Base-by-base conservation (phyloP, 257 asterid genomes). In the Thymus mandschuricus region DNA sequence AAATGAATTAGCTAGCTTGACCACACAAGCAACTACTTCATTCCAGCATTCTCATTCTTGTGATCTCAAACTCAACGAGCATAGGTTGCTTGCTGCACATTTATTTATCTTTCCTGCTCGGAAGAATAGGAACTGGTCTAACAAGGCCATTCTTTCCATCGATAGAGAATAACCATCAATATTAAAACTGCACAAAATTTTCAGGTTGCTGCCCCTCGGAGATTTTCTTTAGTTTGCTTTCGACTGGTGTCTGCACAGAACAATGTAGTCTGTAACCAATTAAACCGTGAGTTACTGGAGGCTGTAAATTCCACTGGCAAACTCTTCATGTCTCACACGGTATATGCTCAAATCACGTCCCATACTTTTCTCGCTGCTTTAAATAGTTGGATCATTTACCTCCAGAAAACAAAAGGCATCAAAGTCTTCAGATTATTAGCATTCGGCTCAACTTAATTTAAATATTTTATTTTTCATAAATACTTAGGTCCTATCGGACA, bases 281-380 rank as follows among this genome's bases (percentile, higher is more conserved):
- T 89, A 82, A 94, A 89, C 84, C 86, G 64, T 28, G 86, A 86
- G 69, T 77, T 94, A 46, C 72, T 94, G 69, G 98, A 91, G 62
- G 86, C 90, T 49, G 95, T 83, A 8, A 94, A 91, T 83, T 84
- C 96, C 29, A 81, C 95, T 2, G 99, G 99, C 46, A 85, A 82
- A 76, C 74, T 94, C 70, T 91, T 80, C 85, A 89, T 94, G 60
- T 85, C 96, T 66, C 99, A 93, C 89, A 93, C 98, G 12, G 98
- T 93, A 84, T 93, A 84, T n/a, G 78, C 55, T 72, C 63, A 70
- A 65, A 33, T 31, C 49, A 45, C 3, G 62, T 10, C 52, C n/a
- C 3, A 21, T 21, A 21, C 12, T 7, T 7, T 38, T 38, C 21
- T 21, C 21, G 21, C 21, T 21, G 21, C 21, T 21, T 21, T 0